Evolutionary conservation across 192 early-diverging fungal species (phyloP), one percentile per base, ranked within the genome.

Genomic region (Coemansia javaensis): DNA sequence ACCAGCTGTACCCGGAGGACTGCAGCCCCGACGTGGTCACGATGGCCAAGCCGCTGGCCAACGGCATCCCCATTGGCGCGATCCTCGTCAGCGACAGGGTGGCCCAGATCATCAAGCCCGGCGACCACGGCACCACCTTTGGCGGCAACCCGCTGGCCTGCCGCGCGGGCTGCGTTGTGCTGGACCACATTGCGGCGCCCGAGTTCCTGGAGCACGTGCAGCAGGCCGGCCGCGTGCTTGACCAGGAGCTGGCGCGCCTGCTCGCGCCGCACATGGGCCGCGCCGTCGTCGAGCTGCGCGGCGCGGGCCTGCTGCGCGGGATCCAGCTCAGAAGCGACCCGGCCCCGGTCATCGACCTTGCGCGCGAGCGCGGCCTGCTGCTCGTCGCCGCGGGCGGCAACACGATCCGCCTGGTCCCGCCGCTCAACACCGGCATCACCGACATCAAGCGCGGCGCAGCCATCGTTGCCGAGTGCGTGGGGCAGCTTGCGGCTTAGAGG

Each of bases 61-160:
- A 95, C 67, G 96, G 96, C 43, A 64, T 96, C 27, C 96, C 96
- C 12, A 91, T 98, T 54, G 96, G 96, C 46, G 93, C 93, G n/a
- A 82, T 88, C 44, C 57, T 97, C 56, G 79, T 88, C 40, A 80
- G 80, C 44, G 69, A 82, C 44, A 67, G 75, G 47, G 89, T 97
- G 16, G 91, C 91, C 5, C 78, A 80, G n/a, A 53, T 82, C 34
- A 86, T 98, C 69, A 82, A 81, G 20, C 78, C 86, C 14, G 88
- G 95, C 43, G 94, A 98, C 69, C 96, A 98, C 56, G 96, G 96
- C 41, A 97, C 96, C 11, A 97, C 94, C 7, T 99, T 96, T 80
- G 96, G 96, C 47, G 96, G 96, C 27, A 88, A 85, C 52, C 94
- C 96, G 7, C 63, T 99, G 33, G 93, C 89, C 13, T 90, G 90